These are phyloP conservation scores for Dichomitus squalens DNA, from an alignment of 1,284 basidiomycete genomes.

Conservation along the genomic window DNA sequence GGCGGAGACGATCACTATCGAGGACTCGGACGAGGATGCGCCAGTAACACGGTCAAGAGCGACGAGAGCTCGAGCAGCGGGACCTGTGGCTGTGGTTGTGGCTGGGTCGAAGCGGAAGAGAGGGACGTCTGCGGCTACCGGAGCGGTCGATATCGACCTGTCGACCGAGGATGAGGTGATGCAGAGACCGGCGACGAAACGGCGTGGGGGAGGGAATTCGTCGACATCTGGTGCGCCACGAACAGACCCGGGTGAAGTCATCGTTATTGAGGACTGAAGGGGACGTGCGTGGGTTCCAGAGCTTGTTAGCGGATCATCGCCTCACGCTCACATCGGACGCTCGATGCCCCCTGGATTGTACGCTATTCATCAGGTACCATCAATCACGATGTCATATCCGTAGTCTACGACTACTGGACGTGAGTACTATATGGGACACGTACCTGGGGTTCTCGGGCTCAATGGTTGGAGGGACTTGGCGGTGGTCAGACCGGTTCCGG, in stretches of 20 bases:
- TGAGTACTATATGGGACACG: too few species aligned
- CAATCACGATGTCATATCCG: too few species aligned
- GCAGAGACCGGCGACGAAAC: slow-evolving; percentile 15
- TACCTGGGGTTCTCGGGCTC: too few species aligned
- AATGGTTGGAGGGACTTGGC: too few species aligned
- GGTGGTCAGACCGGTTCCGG: too few species aligned
- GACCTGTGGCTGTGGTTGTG: not conserved
- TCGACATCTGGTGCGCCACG: slow-evolving; percentile 9
- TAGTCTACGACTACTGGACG: too few species aligned
- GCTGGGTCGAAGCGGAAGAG: slow-evolving; percentile 32
- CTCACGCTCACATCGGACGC: too few species aligned
- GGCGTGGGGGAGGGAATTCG: slow-evolving; percentile 15
- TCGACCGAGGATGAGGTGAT: slow-evolving; percentile 21
- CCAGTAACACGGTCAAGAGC: slow-evolving; percentile 20
- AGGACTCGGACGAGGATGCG: slow-evolving; percentile 51
- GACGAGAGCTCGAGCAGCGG: slow-evolving; percentile 1
- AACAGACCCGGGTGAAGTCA: slow-evolving; percentile 35
- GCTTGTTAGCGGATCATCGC: too few species aligned
- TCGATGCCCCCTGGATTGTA: too few species aligned
- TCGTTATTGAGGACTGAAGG: slow-evolving; percentile 42
- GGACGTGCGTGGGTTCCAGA: not conserved
- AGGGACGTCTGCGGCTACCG: slow-evolving; percentile 7
- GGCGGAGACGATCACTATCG: slow-evolving; percentile 45
- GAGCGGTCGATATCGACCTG: slow-evolving; percentile 19
- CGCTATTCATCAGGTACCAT: too few species aligned